Evolutionary conservation across 768 basidiomycete species (phyloP).

Genomic region (Suillus discolor): DNA sequence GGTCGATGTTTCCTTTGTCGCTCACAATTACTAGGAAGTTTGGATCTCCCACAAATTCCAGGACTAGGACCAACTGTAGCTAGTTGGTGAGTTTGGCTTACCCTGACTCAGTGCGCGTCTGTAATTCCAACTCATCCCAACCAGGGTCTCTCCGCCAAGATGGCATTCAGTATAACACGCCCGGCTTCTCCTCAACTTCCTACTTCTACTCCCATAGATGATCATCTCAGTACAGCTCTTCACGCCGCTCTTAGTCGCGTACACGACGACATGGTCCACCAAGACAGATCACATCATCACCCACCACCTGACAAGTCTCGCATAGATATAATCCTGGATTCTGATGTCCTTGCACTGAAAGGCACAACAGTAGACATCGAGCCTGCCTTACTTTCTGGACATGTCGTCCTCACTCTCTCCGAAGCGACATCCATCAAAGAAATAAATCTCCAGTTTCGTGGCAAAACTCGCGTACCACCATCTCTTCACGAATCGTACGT

Average conservation of each 20-base stretch:
- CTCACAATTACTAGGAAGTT: neutral
- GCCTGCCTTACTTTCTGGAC: constrained; percentile 78
- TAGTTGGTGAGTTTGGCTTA: neutral
- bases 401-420: constrained; percentile 75
- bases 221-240: constrained; percentile 38
- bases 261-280: constrained; percentile 23
- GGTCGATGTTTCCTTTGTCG: neutral
- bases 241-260: constrained; percentile 40
- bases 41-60: neutral
- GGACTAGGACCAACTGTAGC: neutral
- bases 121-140: constrained; percentile 8
- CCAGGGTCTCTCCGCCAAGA: constrained; percentile 19
- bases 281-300: constrained; percentile 43
- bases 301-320: constrained; percentile 46
- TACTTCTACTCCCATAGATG: constrained; percentile 25
- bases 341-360: constrained; percentile 68
- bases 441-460: constrained; percentile 81
- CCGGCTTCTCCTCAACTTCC: constrained; percentile 32
- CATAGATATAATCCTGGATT: constrained; percentile 78
- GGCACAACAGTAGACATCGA: constrained; percentile 86
- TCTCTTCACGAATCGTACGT: constrained; percentile 61
- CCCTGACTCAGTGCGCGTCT: neutral
- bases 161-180: constrained; percentile 38
- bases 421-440: constrained; percentile 86
- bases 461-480: constrained; percentile 75